Evolutionary conservation across 768 basidiomycete genomes (phyloP).

Genomic region (Myochromella boudieri): DNA sequence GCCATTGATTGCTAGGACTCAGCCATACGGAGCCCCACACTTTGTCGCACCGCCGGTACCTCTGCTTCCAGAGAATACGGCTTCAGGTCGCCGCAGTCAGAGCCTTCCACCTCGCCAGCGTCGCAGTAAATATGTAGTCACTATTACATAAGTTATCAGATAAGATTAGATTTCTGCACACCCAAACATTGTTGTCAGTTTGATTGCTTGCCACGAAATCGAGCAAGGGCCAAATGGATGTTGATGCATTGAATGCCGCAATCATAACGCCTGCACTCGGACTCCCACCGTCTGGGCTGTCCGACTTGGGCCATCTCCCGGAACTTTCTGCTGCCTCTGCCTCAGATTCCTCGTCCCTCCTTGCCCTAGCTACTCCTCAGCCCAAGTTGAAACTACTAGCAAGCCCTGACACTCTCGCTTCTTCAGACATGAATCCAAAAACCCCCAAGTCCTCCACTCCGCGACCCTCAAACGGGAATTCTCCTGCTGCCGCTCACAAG

Average conservation of each 20-base stretch:
- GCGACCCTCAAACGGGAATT: slow-evolving; percentile 33
- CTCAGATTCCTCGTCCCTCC: slow-evolving; percentile 6
- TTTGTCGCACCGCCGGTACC: slow-evolving; percentile 52
- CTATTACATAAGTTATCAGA: slow-evolving; percentile 17
- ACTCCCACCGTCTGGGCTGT: slow-evolving; percentile 19
- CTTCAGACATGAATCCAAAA: slow-evolving; percentile 13
- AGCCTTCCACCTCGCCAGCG: too few relatives aligned
- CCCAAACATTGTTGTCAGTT: slow-evolving; percentile 13
- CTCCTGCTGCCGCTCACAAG: slow-evolving; percentile 27
- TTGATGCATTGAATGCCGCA: slow-evolving; percentile 24
- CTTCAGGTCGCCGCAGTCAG: too few relatives aligned
- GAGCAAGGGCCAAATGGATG: slow-evolving; percentile 20
- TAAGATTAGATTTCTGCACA: slow-evolving; percentile 20
- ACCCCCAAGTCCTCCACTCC: slow-evolving; percentile 27
- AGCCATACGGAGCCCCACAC: slow-evolving; percentile 66
- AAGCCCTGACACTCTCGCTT: not conserved
- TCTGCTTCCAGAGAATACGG: slow-evolving; percentile 6
- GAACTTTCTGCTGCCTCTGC: slow-evolving; percentile 8
- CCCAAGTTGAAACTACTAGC: slow-evolving; percentile 3
- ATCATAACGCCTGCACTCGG: slow-evolving; percentile 16
- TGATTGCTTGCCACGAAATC: slow-evolving; percentile 15
- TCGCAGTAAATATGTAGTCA: too few relatives aligned
- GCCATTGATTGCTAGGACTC: slow-evolving; percentile 40
- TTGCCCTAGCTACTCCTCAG: slow-evolving; percentile 6
- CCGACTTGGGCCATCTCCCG: slow-evolving; percentile 12